Base-by-base conservation (phyloP, 495 filamentous ascomycete genomes). In the Penicillium parvum region DNA sequence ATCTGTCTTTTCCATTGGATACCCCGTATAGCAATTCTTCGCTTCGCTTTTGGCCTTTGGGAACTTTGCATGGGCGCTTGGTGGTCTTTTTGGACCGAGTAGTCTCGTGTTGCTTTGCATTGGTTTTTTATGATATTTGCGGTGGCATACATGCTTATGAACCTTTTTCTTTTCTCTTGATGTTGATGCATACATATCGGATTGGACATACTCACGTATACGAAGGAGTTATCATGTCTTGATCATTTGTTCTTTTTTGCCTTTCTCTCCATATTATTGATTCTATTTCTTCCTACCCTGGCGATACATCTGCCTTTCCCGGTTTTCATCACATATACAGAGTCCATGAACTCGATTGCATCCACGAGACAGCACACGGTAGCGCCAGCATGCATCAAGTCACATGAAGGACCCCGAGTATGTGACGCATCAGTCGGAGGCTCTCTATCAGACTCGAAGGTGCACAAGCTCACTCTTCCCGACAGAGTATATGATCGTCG, bases 1-100 rank as follows among this genome's bases (percentile, higher is more conserved):
- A 37, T 49, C 45, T 55, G 50, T 62, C 53, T 60, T 54, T 62
- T 53, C 56, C 43, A 56, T 61, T 60, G 64, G 60, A 67, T 67
- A 67, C 64, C 64, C 64, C 55, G 45, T 49, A 55, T 63, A 63
- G 57, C 54, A 53, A 43, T 40, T 20, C 37, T 29, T 40, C 10
- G 40, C 23, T 37, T 45, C 34, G 40, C 16, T 21, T 7, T 26
- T 33, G 19, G 17, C 12, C 15, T 43, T 30, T 39, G 16, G 32
- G 20, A n/a, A 35, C 11, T 27, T 27, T 27, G 32, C 32, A 19
- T 35, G 17, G 32, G 37, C 37, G 37, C 30, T 41, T 41, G 23
- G 18, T 22, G 33, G 19, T 14, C 27, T 35, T 26, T 25, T 7
- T 18, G 12, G n/a, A 30, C 28, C 28, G 12, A 15, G 16, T 43